Conservation (phyloP, 148 eudicot species). For the Vaccinium vitisidaea region DNA sequence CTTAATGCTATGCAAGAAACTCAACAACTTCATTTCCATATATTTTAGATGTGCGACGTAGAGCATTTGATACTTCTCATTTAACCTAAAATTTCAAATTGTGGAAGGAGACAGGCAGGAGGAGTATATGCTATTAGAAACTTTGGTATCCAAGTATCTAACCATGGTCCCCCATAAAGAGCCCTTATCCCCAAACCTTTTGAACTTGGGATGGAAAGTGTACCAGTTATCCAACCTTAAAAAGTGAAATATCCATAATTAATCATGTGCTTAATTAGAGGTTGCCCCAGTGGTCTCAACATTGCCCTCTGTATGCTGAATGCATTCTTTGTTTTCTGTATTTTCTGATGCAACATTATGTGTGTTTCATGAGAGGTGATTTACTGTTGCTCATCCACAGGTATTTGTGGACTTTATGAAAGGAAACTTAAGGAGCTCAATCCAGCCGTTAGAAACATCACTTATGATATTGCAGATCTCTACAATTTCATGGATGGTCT, state of each 20-base stretch:
- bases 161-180: too few relatives aligned
- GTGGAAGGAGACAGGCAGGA: neutral
- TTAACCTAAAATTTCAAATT: neutral
- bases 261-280: too few relatives aligned
- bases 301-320: neutral
- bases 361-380: conserved; percentile 1
- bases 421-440: conserved; percentile 89
- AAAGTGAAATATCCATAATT: too few relatives aligned
- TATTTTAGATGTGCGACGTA: neutral
- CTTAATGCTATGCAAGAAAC: neutral
- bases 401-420: conserved; percentile 86
- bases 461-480: conserved; percentile 83
- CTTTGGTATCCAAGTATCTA: too few relatives aligned
- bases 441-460: conserved; percentile 68
- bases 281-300: too few relatives aligned
- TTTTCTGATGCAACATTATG: neutral
- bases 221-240: too few relatives aligned
- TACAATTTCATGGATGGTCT: conserved; percentile 96
- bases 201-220: too few relatives aligned
- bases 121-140: too few relatives aligned
- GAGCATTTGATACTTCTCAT: neutral
- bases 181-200: too few relatives aligned
- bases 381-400: conserved; percentile 35
- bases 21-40: neutral
- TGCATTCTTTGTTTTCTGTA: neutral